Conservation (phyloP, 108 stramenopile genomes). For the Pseudonitzschia delicatissima region DNA sequence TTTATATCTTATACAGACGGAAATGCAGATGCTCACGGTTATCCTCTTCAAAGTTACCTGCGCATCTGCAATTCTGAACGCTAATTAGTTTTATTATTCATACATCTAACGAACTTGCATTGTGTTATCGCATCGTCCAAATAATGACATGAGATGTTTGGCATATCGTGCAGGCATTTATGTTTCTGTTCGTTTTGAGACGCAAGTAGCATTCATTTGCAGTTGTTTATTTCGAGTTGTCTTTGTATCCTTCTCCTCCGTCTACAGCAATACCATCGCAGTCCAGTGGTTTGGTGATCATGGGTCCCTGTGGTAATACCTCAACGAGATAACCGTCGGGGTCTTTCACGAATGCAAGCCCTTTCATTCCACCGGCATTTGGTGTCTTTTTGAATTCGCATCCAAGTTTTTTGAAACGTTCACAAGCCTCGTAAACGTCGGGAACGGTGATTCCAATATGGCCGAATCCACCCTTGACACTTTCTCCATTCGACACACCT, state of each 20-base stretch:
- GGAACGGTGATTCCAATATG: slow-evolving; percentile 96
- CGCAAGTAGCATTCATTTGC: background rate
- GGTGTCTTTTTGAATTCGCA: slow-evolving; percentile 81
- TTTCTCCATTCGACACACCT: slow-evolving; percentile 66
- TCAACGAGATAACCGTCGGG: slow-evolving; percentile 87
- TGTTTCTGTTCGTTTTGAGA: background rate
- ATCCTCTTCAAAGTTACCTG: too few species aligned
- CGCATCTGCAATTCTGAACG: too few species aligned
- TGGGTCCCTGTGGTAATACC: slow-evolving; percentile 65
- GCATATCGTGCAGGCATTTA: background rate
- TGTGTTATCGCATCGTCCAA: too few species aligned
- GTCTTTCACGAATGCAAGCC: slow-evolving; percentile 82
- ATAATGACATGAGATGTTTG: background rate
- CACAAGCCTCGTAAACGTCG: slow-evolving; percentile 93
- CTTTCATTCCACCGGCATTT: slow-evolving; percentile 86
- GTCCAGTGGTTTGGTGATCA: slow-evolving; percentile 54
- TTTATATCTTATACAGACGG: too few species aligned
- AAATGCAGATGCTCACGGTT: too few species aligned
- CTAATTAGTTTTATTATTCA: too few species aligned
- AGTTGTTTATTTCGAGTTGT: slow-evolving; percentile 46
- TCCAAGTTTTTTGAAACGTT: slow-evolving; percentile 70
- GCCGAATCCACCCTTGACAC: slow-evolving; percentile 94
- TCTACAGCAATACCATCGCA: slow-evolving; percentile 42
- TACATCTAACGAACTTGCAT: too few species aligned
- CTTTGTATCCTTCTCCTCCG: slow-evolving; percentile 68